Conservation (phyloP, 2,329 filamentous ascomycete species). For the Diaporthe sp. region DNA sequence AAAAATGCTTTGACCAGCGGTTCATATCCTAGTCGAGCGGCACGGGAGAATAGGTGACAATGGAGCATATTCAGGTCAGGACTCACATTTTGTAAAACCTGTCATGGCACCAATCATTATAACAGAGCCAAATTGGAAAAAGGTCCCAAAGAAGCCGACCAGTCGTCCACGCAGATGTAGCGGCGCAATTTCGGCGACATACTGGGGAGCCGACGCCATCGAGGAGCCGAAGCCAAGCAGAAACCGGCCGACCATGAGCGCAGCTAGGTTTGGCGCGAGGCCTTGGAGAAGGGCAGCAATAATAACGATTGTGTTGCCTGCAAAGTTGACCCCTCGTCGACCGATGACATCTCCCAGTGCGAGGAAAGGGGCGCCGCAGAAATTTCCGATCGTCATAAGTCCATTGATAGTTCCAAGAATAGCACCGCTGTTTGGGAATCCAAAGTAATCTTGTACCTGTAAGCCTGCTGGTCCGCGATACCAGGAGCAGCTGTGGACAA, state of each 20-base stretch:
- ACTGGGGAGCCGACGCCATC: constrained; percentile 48
- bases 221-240: constrained; percentile 53
- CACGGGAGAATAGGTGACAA: not conserved
- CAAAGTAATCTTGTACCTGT: constrained; percentile 51
- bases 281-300: constrained; percentile 63
- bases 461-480: not conserved
- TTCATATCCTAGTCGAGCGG: not conserved
- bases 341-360: constrained; percentile 65
- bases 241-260: constrained; percentile 53
- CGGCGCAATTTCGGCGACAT: constrained; percentile 49
- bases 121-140: constrained; percentile 60
- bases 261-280: constrained; percentile 55
- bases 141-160: constrained; percentile 63
- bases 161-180: constrained; percentile 56
- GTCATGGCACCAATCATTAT: constrained; percentile 60
- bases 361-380: constrained; percentile 64
- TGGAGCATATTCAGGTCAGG: not conserved
- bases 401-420: constrained; percentile 61
- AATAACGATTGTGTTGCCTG: constrained; percentile 61
- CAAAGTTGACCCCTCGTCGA: constrained; percentile 63
- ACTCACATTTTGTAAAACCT: constrained; percentile 52
- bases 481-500: not conserved
- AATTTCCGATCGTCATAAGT: constrained; percentile 61
- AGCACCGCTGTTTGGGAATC: constrained; percentile 56
- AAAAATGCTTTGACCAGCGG: no score